phyloP scores from a whole-genome alignment of 352 stramenopile genomes.

The Phytophthora parvispora region DNA sequence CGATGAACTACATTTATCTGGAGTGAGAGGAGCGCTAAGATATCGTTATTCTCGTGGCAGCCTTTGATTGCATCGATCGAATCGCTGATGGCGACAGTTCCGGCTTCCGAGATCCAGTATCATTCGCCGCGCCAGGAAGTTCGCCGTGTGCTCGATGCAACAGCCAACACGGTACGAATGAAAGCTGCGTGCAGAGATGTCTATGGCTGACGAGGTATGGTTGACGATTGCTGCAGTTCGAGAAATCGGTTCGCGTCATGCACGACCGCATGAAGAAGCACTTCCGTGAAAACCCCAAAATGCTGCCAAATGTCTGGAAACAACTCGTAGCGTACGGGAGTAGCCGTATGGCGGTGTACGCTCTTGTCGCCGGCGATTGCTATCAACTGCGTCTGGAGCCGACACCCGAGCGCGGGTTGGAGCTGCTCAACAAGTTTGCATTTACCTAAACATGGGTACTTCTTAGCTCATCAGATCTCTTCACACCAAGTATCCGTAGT shows the following conservation, averaged over 20 bases:
- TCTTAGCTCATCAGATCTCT: background rate
- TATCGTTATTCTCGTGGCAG: slow-evolving; percentile 18
- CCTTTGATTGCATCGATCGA: slow-evolving; percentile 68
- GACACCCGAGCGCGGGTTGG: slow-evolving; percentile 41
- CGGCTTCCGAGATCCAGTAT: slow-evolving; percentile 73
- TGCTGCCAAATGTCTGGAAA: slow-evolving; percentile 65
- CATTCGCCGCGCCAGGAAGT: slow-evolving; percentile 72
- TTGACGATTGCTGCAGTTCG: slow-evolving; percentile 46
- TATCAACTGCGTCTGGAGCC: slow-evolving; percentile 75
- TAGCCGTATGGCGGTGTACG: slow-evolving; percentile 51
- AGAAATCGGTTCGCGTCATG: slow-evolving; percentile 76
- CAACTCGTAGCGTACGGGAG: slow-evolving; percentile 57
- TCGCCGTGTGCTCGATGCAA: slow-evolving; percentile 56
- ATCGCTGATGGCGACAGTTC: slow-evolving; percentile 61
- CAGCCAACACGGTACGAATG: slow-evolving; percentile 42
- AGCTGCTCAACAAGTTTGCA: slow-evolving; percentile 60
- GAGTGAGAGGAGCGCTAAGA: slow-evolving; percentile 1
- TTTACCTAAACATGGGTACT: slow-evolving; percentile 28
- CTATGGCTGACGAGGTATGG: slow-evolving; percentile 1
- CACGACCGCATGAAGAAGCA: slow-evolving; percentile 84
- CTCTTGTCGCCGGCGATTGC: slow-evolving; percentile 61
- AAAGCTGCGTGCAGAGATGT: background rate
- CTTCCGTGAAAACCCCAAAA: slow-evolving; percentile 59
- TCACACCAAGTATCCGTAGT: background rate
- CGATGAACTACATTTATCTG: background rate